Evolutionary conservation across 352 stramenopile species (phyloP).

Genomic region (Phytopythium sindhum): DNA sequence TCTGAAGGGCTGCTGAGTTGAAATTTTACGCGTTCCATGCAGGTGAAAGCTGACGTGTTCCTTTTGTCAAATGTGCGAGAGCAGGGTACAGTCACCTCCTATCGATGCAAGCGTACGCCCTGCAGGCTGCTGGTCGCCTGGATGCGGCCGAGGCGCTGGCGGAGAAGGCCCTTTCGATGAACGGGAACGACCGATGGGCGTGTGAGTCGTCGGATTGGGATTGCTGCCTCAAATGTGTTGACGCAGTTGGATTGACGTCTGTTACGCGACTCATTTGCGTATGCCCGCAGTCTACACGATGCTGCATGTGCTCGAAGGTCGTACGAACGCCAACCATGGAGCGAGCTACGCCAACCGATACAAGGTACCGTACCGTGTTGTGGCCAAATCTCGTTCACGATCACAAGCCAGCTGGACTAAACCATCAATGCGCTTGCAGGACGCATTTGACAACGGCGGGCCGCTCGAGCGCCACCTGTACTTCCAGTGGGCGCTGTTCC

Average conservation of each 20-base stretch:
- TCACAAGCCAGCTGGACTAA: neutral
- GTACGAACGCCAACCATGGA: conserved; percentile 81
- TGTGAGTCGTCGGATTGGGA: conserved; percentile 42
- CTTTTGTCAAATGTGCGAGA: neutral
- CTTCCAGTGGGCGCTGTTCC: conserved; percentile 80
- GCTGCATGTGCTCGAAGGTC: conserved; percentile 69
- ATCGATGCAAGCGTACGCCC: conserved; percentile 80
- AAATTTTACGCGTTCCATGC: neutral
- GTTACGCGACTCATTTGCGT: neutral
- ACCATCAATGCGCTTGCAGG: conserved; percentile 14
- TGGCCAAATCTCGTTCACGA: neutral
- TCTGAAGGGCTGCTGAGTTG: neutral
- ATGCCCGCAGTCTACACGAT: conserved; percentile 64
- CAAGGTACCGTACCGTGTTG: conserved; percentile 45
- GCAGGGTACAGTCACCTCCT: conserved; percentile 74
- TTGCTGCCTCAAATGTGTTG: neutral
- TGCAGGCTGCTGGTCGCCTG: conserved; percentile 58
- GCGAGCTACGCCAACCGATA: conserved; percentile 83
- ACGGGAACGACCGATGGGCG: conserved; percentile 79
- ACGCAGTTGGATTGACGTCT: neutral
- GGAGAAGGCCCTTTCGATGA: conserved; percentile 82
- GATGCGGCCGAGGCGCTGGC: conserved; percentile 66
- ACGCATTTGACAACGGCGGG: conserved; percentile 71
- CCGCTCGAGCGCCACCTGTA: conserved; percentile 72
- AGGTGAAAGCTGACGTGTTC: neutral